Base-by-base conservation (phyloP, 177 flowering plant species). In the Telopea speciosissima region DNA sequence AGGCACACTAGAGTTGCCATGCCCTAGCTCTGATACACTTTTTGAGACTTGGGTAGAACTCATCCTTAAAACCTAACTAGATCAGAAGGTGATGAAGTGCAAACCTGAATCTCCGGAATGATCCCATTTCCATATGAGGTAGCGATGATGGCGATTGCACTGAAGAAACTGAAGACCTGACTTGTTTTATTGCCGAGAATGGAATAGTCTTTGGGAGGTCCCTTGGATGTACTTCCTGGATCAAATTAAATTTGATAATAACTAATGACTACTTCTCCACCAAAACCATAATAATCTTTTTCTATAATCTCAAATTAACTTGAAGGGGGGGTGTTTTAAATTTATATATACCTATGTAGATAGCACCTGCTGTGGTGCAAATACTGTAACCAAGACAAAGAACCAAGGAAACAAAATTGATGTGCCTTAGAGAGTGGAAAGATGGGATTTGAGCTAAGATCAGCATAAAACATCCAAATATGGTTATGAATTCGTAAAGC, bases 61-160 rank as follows among this genome's bases (percentile, higher is more conserved):
- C n/a, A n/a, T n/a, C n/a, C n/a, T n/a, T n/a, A n/a, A n/a, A n/a
- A n/a, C n/a, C n/a, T n/a, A n/a, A n/a, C n/a, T n/a, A n/a, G n/a
- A n/a, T n/a, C n/a, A 5, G 2, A 31, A 31, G 5, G 2, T 31
- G 2, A 2, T 31, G 2, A 2, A 2, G 2, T 31, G 2, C 8
- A 62, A 61, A 92, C 98, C 93, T 94, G 96, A 73, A 94, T 92
- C 76, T 94, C 98, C 0, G 98, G 98, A 66, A 94, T 89, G 73
- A 94, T 92, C 4, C 97, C 97, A 75, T 94, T 94, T 22, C 98
- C 98, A 62, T 65, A 94, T 21, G 95, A 81, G 11, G 98, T 90
- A 64, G 97, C 93, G 14, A 94, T 85, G 68, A 92, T 88, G 26
- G 96, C 85, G 40, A 88, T 79, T 3, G 95, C 95, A 68, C 84